Evolutionary conservation across 441 rosid genomes (phyloP).

Genomic region (Omphalea diandra): DNA sequence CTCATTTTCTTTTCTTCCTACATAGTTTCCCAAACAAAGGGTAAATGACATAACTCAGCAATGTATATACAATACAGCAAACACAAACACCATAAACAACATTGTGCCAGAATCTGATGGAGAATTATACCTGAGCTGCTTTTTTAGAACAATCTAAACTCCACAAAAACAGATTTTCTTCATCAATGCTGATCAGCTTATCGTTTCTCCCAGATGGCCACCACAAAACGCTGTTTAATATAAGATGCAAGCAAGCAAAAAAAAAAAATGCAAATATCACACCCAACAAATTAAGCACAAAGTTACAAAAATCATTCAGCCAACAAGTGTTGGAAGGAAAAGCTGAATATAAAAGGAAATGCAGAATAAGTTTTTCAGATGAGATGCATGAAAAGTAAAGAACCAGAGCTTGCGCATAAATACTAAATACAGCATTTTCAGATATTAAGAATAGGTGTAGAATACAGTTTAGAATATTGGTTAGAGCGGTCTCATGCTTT

Average conservation of each 20-base stretch:
- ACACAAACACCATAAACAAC: neutral
- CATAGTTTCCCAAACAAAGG: too few relatives aligned
- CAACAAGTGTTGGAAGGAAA: neutral
- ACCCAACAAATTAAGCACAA: neutral
- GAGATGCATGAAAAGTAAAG: neutral
- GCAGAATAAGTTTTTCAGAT: neutral
- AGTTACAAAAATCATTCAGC: neutral
- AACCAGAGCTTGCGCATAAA: neutral
- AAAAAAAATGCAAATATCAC: slow-evolving; percentile 6
- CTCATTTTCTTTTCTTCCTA: too few relatives aligned
- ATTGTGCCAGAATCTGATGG: neutral
- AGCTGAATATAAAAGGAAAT: neutral
- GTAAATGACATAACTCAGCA: too few relatives aligned
- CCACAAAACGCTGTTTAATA: slow-evolving; percentile 65
- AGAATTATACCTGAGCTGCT: slow-evolving; percentile 62
- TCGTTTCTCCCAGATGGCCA: slow-evolving; percentile 92
- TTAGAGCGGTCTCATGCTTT: neutral
- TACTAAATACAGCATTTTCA: neutral
- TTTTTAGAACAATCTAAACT: slow-evolving; percentile 72
- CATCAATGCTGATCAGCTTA: slow-evolving; percentile 83
- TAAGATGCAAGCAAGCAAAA: slow-evolving; percentile 16
- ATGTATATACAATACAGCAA: neutral
- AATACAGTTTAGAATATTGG: neutral
- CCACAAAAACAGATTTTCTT: slow-evolving; percentile 73
- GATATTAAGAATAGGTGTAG: neutral